Evolutionary conservation across 345 rosid species (phyloP), one percentile per base, ranked within the genome.

Genomic region (Excoecaria agallocha): DNA sequence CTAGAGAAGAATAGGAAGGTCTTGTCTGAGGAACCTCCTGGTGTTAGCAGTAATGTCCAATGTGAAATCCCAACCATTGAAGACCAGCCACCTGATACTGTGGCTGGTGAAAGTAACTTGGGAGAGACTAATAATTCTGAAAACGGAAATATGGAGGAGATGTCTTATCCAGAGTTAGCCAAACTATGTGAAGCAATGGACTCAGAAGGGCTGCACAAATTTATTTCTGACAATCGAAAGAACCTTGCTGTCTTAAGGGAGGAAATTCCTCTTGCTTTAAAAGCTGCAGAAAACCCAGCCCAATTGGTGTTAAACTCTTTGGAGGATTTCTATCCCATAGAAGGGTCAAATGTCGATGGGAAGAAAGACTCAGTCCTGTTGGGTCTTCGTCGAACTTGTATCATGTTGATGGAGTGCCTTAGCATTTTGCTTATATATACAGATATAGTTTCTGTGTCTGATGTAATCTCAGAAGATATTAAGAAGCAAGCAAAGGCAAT

Each of bases 341-440:
- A 95, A 55, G 74, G 78, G 74, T 81, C 91, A 63, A 86, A 72
- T 56, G 71, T 75, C 51, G 96, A 93, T 82, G 98, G 94, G 46
- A 96, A 96, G 86, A 96, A 93, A 83, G 98, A 93, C 68, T 85
- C 96, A 19, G 84, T 75, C 81, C 87, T 96, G 45, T 78, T 96
- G 88, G 98, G 99, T 77, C 85, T 93, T 66, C 95, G 99, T 69
- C 86, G 99, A 68, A 96, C 98, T 52, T 91, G 99, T 77, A 96
- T 96, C 82, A 91, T 96, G 99, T 79, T 96, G 89, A 91, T 95
- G 99, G 99, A 95, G 60, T 95, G 98, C 88, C 99, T 93, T 74
- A 85, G 91, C 83, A 76, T 86, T 77, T 78, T 96, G 87, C 86
- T 96, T 12, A 79, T 78, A 22, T 77, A 81, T 77, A 74, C 82